A percentile compares a stretch with the other conserved stretches of the same genome.
These are phyloP conservation scores for Trematosphaeria pertusa DNA, from an alignment of 2,329 filamentous ascomycete genomes.

Conservation along the genomic window DNA sequence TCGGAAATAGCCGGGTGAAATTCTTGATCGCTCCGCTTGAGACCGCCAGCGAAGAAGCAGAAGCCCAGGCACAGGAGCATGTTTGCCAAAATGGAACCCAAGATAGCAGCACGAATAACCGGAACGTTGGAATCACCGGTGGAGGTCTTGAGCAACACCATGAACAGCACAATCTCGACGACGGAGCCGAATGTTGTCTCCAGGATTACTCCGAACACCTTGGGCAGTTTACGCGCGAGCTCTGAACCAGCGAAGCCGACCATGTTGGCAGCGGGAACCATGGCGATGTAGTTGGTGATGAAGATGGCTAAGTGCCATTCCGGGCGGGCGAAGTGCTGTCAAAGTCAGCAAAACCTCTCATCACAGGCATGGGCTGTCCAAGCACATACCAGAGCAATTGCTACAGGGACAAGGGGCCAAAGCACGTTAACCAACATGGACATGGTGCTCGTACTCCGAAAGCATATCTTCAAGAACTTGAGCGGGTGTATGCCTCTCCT, in stretches of 20 bases:
- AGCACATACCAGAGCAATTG: slow-evolving; percentile 65
- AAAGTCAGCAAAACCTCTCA: slow-evolving; percentile 13
- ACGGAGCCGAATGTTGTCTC: slow-evolving; percentile 71
- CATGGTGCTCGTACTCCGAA: slow-evolving; percentile 67
- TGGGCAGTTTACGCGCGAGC: slow-evolving; percentile 75
- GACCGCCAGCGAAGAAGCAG: slow-evolving; percentile 80
- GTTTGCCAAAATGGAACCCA: slow-evolving; percentile 84
- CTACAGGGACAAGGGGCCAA: slow-evolving; percentile 77
- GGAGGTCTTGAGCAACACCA: slow-evolving; percentile 70
- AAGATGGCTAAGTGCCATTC: slow-evolving; percentile 70
- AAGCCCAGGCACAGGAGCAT: slow-evolving; percentile 79
- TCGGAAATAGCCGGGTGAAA: slow-evolving; percentile 82
- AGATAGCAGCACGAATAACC: slow-evolving; percentile 83
- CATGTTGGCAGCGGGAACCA: slow-evolving; percentile 78
- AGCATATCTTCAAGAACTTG: slow-evolving; percentile 69
- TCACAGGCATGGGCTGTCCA: neutral
- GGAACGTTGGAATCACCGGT: slow-evolving; percentile 53
- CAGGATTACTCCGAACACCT: slow-evolving; percentile 70
- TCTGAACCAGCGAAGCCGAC: slow-evolving; percentile 78
- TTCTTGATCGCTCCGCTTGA: slow-evolving; percentile 70
- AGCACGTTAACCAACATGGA: slow-evolving; percentile 73
- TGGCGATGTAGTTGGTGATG: slow-evolving; percentile 75
- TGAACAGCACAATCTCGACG: slow-evolving; percentile 84
- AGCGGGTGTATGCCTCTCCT: slow-evolving; percentile 69
- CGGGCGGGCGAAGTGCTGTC: slow-evolving; percentile 59